Conservation (phyloP, 1,284 basidiomycete genomes). For the Microbotryum silenes-acaulis region DNA sequence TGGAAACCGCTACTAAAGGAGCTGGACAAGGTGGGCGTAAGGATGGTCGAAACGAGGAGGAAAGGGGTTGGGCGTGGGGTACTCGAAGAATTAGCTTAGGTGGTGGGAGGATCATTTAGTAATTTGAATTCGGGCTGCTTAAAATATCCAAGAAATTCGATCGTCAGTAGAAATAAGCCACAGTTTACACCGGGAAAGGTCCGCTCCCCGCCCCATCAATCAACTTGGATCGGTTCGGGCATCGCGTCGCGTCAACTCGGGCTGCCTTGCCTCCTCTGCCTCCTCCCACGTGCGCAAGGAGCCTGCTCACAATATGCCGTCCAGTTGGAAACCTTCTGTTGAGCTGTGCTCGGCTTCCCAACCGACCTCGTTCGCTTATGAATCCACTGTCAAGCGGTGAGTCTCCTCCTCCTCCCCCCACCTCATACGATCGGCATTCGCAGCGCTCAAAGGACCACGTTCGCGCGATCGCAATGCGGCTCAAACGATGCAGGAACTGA, state of each 20-base stretch:
- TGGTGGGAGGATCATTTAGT: background rate
- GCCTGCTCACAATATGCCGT: too few relatives aligned
- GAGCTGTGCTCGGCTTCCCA: slow-evolving; percentile 27
- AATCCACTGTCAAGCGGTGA: slow-evolving; percentile 23
- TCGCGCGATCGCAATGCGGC: too few relatives aligned
- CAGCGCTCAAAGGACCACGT: too few relatives aligned
- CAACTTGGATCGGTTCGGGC: too few relatives aligned
- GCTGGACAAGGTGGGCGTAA: slow-evolving; percentile 18
- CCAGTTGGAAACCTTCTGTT: slow-evolving; percentile 19
- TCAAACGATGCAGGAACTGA: too few relatives aligned
- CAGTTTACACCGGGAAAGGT: too few relatives aligned
- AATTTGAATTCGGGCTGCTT: background rate
- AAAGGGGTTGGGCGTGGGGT: slow-evolving; percentile 12
- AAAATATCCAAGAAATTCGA: background rate
- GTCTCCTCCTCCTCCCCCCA: background rate
- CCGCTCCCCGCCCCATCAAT: too few relatives aligned
- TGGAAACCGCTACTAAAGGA: slow-evolving; percentile 23
- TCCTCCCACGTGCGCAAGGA: too few relatives aligned
- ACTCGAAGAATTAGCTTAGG: slow-evolving; percentile 6
- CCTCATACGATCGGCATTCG: too few relatives aligned
- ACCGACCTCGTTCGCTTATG: slow-evolving; percentile 23
- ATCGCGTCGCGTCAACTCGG: too few relatives aligned
- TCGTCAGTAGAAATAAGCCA: too few relatives aligned
- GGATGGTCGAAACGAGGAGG: slow-evolving; percentile 14
- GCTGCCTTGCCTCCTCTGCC: too few relatives aligned